Percentiles rank a stretch among this genome's conserved stretches.
These are phyloP conservation scores for Anisogramma anomala DNA, from an alignment of 2,329 filamentous ascomycete species.

Conservation along the genomic window DNA sequence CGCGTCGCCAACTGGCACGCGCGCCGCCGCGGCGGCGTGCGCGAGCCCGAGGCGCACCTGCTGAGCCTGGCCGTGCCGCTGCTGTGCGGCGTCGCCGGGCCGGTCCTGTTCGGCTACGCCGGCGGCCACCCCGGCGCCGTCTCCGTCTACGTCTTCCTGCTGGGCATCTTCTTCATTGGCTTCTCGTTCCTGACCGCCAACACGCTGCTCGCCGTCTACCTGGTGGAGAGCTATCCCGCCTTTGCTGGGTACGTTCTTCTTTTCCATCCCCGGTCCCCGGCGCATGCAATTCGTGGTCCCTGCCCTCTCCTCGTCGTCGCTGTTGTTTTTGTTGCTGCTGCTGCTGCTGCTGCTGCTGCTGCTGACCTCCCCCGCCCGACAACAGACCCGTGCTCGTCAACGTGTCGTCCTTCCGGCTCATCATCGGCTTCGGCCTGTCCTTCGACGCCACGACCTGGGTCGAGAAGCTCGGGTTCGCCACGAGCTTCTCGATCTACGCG, in stretches of 20 bases:
- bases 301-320: too few relatives aligned
- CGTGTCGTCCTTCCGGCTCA: constrained; percentile 17
- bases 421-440: constrained; percentile 16
- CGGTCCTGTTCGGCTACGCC: constrained; percentile 18
- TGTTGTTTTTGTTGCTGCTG: too few relatives aligned
- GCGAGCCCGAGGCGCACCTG: constrained; percentile 21
- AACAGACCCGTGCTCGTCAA: constrained; percentile 18
- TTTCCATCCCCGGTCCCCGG: too few relatives aligned
- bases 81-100: constrained; percentile 16
- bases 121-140: constrained; percentile 15
- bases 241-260: constrained; percentile 17
- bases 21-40: constrained; percentile 15
- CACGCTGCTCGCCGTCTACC: constrained; percentile 18
- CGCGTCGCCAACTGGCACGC: constrained; percentile 18
- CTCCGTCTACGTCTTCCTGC: constrained; percentile 16
- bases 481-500: constrained; percentile 14
- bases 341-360: too few relatives aligned
- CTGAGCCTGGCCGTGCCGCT: constrained; percentile 19
- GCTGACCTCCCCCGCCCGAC: too few relatives aligned
- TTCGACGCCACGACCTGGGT: constrained; percentile 17
- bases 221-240: constrained; percentile 20
- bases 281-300: too few relatives aligned
- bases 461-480: constrained; percentile 12
- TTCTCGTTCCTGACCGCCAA: constrained; percentile 17
- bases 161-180: constrained; percentile 18